phyloP scores from a whole-genome alignment of 73 alveolate genomes.

The Paraurostyla sp. region DNA sequence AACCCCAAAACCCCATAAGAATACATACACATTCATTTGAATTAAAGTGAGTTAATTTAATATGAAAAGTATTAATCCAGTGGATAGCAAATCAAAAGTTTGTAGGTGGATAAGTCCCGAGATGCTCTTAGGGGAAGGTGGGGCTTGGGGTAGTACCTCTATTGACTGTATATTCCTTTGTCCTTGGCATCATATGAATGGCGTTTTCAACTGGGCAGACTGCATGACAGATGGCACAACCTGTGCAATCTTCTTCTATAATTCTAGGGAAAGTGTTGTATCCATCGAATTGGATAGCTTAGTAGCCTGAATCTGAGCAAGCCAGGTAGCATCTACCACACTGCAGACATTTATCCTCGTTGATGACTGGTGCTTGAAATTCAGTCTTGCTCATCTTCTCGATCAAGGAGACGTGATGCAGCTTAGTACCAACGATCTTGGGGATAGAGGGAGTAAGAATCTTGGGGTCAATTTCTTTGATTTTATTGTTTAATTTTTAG shows the following conservation, averaged over 20 bases:
- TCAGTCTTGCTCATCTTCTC: constrained; percentile 69
- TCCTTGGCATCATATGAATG: constrained; percentile 71
- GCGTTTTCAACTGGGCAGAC: constrained; percentile 79
- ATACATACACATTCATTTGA: no score
- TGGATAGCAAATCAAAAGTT: background rate
- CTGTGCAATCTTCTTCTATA: constrained; percentile 76
- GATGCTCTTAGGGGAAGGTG: constrained; percentile 59
- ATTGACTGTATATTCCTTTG: constrained; percentile 53
- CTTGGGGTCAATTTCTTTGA: constrained; percentile 12
- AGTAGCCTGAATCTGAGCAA: constrained; percentile 75
- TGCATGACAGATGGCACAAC: constrained; percentile 79
- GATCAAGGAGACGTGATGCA: constrained; percentile 60
- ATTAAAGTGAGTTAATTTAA: background rate
- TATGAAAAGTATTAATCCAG: background rate
- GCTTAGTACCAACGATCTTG: constrained; percentile 68
- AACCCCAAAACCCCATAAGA: no score
- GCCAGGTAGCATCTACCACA: constrained; percentile 79
- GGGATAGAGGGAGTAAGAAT: constrained; percentile 11
- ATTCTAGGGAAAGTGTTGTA: constrained; percentile 65
- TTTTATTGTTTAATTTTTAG: constrained; percentile 14
- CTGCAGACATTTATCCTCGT: constrained; percentile 71
- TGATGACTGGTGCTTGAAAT: constrained; percentile 60
- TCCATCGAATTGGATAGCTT: constrained; percentile 74
- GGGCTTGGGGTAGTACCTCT: constrained; percentile 75
- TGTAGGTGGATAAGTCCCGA: constrained; percentile 34